A percentile compares a stretch with the other conserved stretches of the same genome.
These are phyloP conservation scores for Ustilaginoidea virens DNA, from an alignment of 2,329 filamentous ascomycete genomes.

Conservation along the genomic window DNA sequence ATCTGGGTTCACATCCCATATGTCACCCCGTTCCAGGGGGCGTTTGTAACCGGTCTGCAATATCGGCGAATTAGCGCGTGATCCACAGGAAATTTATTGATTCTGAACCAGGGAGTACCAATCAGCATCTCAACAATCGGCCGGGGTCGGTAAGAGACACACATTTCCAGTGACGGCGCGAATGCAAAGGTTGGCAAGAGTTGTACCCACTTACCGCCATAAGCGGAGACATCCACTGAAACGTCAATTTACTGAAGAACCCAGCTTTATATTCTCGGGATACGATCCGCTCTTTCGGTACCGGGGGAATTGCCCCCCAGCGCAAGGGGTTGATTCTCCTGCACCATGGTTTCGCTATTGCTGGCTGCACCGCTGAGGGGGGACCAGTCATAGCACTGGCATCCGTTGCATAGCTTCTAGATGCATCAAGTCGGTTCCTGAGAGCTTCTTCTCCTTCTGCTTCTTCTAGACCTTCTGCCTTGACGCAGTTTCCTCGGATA, in stretches of 20 bases:
- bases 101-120: no score
- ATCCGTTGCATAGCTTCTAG: conserved; percentile 38
- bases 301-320: conserved; percentile 40
- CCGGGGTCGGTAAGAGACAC: no score
- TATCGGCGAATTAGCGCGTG: no score
- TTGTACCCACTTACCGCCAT: conserved; percentile 62
- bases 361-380: conserved; percentile 15
- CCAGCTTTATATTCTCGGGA: conserved; percentile 59
- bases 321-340: conserved; percentile 44
- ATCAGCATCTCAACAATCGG: no score
- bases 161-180: no score
- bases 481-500: neutral
- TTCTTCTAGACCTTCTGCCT: conserved; percentile 8
- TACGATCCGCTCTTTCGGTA: conserved; percentile 34
- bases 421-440: conserved; percentile 10
- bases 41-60: conserved; percentile 77
- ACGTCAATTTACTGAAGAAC: conserved; percentile 62
- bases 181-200: no score
- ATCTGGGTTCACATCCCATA: conserved; percentile 78
- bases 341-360: conserved; percentile 38
- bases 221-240: conserved; percentile 79
- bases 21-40: conserved; percentile 65
- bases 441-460: neutral
- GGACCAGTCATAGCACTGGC: conserved; percentile 32
- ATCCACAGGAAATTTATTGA: no score